Evolutionary conservation across 352 stramenopile species (phyloP), one percentile per base, ranked within the genome.

Genomic region (Phytophthora pini): DNA sequence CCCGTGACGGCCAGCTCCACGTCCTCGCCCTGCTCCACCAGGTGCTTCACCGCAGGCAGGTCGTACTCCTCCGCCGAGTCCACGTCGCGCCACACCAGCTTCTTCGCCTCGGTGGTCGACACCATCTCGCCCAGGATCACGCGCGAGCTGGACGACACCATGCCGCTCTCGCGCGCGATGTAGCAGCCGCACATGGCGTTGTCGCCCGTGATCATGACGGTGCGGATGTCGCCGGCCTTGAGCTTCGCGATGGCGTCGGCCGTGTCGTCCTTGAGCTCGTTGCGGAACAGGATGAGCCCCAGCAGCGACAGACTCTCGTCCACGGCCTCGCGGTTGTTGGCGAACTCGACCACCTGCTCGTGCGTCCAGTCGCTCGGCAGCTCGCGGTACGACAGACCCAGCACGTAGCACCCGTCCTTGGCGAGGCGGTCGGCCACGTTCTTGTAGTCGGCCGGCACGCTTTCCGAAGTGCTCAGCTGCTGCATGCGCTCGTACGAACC

Each of bases 201-300:
- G 53, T 96, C 85, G 2, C 88, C 87, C 15, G 90, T 96, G 48
- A 97, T 85, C 77, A 97, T 97, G 6, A 87, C 79, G 15, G 65
- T 72, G 12, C 76, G 68, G 45, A 95, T 80, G 56, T 87, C 81
- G 29, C 84, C 90, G 26, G 70, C 68, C 9, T 80, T 73, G 12
- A 96, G 72, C 51, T 92, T 67, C 26, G 39, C 36, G 29, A 97
- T 92, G 5, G 87, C 87, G 11, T 71, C 63, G n/a, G 52, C 39
- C 1, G 86, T 87, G 47, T 96, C 84, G 9, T 79, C 51, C 60
- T 93, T 94, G 17, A 97, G 67, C 15, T 83, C 70, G 56, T 97
- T 97, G 39, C 85, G 77, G 77, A 96, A 97, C 12, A 94, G 75
- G 22, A 96, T 65, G 22, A 96, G 75, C 6, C 89, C 88, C 9